Evolutionary conservation across 1,284 basidiomycete species (phyloP), one percentile per base, ranked within the genome.

Genomic region (Meripilus lineatus): DNA sequence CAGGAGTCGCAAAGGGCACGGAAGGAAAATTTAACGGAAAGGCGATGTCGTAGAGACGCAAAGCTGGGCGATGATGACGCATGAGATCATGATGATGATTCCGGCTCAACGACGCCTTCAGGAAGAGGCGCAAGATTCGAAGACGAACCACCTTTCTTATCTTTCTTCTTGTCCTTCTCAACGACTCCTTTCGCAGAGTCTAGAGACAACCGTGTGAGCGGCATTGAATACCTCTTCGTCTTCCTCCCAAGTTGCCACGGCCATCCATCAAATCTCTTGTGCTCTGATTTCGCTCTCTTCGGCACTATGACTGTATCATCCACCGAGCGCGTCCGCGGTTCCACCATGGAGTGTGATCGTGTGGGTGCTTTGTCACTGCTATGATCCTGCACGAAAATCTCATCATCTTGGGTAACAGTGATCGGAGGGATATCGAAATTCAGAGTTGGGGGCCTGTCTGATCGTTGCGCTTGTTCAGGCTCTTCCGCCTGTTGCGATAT

Each of bases 311-410:
- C 48, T 14, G 17, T 33, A 20, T 47, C 49, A 20, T 48, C 40
- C 32, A 44, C 43, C 2, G 47, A 40, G 14, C 46, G 41, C 13
- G 49, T 43, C 33, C 52, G 54, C 3, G 57, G 52, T 34, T 55
- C 54, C 53, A 59, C 49, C 11, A 58, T 60, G 40, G 55, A 53
- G 4, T 57, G 53, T 8, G 58, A 55, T 1, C 58, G 54, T n/a
- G 47, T 30, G 39, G 53, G 46, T 21, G 44, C 36, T 25, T 46
- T 45, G 17, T 50, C 49, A 22, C 44, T 38, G 17, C 44, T 38
- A 5, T 15, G 20, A 21, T 35, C 37, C 26, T 32, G 51, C n/a
- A n/a, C n/a, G n/a, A n/a, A n/a, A n/a, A n/a, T n/a, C n/a, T n/a
- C n/a, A 42, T 41, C 51, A 7, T 47, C 38, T 18, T 50, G 47